A percentile compares a stretch with the other conserved stretches of the same genome.
These are phyloP conservation scores for Talaromyces adpressus DNA, from an alignment of 495 filamentous ascomycete species.

Conservation along the genomic window DNA sequence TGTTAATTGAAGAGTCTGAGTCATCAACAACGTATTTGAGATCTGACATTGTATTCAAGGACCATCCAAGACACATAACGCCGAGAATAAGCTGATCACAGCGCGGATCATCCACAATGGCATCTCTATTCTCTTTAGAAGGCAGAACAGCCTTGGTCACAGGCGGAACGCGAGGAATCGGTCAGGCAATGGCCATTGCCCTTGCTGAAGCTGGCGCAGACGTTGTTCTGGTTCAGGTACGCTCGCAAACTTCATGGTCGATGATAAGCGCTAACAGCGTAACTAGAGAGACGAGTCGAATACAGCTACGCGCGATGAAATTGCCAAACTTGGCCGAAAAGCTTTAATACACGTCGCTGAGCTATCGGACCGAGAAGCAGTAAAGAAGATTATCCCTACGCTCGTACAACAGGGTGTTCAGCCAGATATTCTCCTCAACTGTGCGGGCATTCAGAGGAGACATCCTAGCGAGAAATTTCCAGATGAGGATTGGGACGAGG, in stretches of 20 bases:
- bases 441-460: constrained; percentile 77
- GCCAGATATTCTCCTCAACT: constrained; percentile 74
- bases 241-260: not conserved
- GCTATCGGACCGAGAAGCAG: constrained; percentile 53
- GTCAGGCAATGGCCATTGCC: constrained; percentile 73
- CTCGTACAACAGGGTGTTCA: constrained; percentile 52
- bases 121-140: constrained; percentile 37
- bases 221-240: constrained; percentile 55
- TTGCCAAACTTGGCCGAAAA: constrained; percentile 61
- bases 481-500: constrained; percentile 72
- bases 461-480: constrained; percentile 76
- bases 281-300: constrained; percentile 57
- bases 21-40: not conserved
- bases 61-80: not conserved
- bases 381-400: constrained; percentile 53
- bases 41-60: not conserved
- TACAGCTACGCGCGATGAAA: constrained; percentile 51
- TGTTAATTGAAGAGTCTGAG: not conserved
- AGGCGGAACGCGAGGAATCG: constrained; percentile 83
- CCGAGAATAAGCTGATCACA: not conserved
- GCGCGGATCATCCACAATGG: constrained; percentile 9
- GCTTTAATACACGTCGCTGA: constrained; percentile 65
- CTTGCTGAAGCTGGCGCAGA: constrained; percentile 82
- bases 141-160: constrained; percentile 75
- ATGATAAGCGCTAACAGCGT: not conserved